Evolutionary conservation across 192 early-diverging fungal species (phyloP).

Genomic region (Podila verticillata): DNA sequence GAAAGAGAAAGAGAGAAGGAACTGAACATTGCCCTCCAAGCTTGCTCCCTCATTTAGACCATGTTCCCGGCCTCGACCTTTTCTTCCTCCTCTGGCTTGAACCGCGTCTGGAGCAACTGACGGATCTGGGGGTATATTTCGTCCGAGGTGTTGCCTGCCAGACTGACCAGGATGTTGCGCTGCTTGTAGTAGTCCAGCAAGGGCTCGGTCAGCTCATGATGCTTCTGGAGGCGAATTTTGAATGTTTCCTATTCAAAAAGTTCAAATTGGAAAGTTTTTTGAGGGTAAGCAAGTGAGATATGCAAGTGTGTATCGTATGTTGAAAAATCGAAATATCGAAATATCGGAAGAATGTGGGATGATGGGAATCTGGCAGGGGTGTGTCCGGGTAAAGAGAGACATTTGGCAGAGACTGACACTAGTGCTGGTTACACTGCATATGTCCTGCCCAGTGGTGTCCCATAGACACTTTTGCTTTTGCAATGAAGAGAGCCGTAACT

Average conservation of each 20-base stretch:
- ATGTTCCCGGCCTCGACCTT: not conserved
- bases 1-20: no score
- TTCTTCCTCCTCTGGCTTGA: slow-evolving; percentile 27
- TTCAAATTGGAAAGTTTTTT: slow-evolving; percentile 3
- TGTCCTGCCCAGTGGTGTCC: not conserved
- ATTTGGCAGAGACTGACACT: no score
- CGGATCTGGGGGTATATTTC: slow-evolving; percentile 91
- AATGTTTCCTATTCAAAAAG: slow-evolving; percentile 72
- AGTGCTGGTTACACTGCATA: no score
- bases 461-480: not conserved
- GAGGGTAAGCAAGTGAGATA: not conserved
- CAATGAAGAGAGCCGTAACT: no score
- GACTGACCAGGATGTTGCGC: slow-evolving; percentile 70
- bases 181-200: slow-evolving; percentile 85
- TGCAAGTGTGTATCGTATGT: not conserved
- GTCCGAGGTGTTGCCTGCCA: slow-evolving; percentile 86
- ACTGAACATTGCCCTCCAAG: no score
- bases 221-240: slow-evolving; percentile 77
- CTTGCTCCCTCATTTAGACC: no score
- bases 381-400: no score
- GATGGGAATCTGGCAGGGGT: no score
- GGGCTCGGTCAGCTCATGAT: slow-evolving; percentile 82
- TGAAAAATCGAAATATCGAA: no score
- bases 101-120: slow-evolving; percentile 34
- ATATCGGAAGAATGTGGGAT: slow-evolving; percentile 8